Conservation (phyloP, 441 rosid genomes). For the Adansonia rubrostipa region DNA sequence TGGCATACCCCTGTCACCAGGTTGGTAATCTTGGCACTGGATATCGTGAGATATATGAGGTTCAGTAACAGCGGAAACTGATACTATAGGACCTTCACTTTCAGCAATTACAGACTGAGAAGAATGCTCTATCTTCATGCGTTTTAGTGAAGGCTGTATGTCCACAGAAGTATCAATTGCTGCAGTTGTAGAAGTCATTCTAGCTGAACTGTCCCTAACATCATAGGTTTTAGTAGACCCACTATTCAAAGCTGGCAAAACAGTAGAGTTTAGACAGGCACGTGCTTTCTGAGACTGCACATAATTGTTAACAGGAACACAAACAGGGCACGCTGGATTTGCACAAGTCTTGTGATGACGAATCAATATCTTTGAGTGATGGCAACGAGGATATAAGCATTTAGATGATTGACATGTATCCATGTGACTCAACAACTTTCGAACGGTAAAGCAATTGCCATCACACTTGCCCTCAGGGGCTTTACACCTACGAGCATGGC, state of each 20-base stretch:
- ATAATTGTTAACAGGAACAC: conserved; percentile 80
- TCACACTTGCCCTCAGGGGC: conserved; percentile 96
- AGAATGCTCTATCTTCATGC: conserved; percentile 81
- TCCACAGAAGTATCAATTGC: conserved; percentile 60
- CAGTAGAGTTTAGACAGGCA: conserved; percentile 47
- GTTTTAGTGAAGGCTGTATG: conserved; percentile 80
- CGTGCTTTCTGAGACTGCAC: conserved; percentile 58
- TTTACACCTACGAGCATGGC: conserved; percentile 89
- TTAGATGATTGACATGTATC: conserved; percentile 62
- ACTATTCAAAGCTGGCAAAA: conserved; percentile 42
- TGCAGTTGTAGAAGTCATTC: conserved; percentile 48
- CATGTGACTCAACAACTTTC: conserved; percentile 83
- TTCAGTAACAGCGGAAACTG: conserved; percentile 50
- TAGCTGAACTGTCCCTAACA: conserved; percentile 48
- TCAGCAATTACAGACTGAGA: conserved; percentile 52
- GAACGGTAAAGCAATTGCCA: conserved; percentile 65
- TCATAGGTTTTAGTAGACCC: conserved; percentile 54
- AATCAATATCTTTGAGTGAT: conserved; percentile 71
- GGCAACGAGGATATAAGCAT: conserved; percentile 87
- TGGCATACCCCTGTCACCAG: conserved; percentile 43
- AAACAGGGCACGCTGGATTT: conserved; percentile 88
- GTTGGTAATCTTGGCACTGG: conserved; percentile 57
- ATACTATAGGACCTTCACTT: conserved; percentile 54
- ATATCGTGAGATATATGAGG: conserved; percentile 50
- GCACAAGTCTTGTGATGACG: conserved; percentile 72